Base-by-base conservation (phyloP, 2,329 filamentous ascomycete genomes). In the Alternaria sp. region DNA sequence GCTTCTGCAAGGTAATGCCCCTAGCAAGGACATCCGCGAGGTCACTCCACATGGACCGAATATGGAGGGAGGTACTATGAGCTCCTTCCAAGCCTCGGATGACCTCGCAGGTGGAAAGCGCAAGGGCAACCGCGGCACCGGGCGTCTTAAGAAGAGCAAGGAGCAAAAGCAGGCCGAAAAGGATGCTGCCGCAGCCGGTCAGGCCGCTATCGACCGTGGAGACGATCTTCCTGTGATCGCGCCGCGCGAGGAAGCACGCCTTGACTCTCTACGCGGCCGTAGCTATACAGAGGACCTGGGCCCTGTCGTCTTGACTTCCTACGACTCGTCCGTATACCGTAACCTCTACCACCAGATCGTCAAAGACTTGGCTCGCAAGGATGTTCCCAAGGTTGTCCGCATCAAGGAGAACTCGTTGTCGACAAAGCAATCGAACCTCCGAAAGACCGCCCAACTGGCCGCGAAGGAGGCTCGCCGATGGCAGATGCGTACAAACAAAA, bases 401-500 rank as follows among this genome's bases (percentile, higher is more conserved):
- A 86, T 97, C 76, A 96, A 96, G 57, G 88, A 90, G 57, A 90
- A 93, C 69, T 97, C 94, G 0, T 89, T 94, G 60, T 87, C 89
- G 9, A 96, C 91, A 38, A 96, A 96, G 76, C 88, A 92, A 54
- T 96, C 94, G n/a, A 99, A 99, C 72, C 86, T 97, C 49, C 95
- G 97, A 78, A 99, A 99, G 85, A 99, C 95, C 0, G 95, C 94
- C 14, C 94, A 98, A 71, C 84, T 99, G 41, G 95, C 95, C 8
- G 96, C 94, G 63, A 99, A 99, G 78, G 95, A 99, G 81, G 94
- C 95, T 55, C 93, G 96, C 75, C 87, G 96, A 74, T 99, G 95
- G 95, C 96, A 99, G 79, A 87, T 96, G 62, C 91, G 93, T 43
- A 99, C 95, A 55, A 99, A 99, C 84, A 98, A 99, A 85, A 96